Base-by-base conservation (phyloP, 148 eudicot species). In the Camellia granthamiana region DNA sequence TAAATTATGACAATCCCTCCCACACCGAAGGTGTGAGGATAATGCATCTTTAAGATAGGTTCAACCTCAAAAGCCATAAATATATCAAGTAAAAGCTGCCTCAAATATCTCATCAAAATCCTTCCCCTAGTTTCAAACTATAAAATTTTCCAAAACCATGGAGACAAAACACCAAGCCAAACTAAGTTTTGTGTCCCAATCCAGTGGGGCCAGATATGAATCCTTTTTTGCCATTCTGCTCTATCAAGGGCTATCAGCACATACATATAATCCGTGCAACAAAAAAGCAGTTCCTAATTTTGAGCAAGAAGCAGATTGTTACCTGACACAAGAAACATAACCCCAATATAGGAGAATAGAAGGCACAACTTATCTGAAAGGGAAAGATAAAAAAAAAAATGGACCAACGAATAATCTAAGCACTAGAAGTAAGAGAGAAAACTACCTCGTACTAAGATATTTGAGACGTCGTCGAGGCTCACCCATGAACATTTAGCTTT, bases 401-500 rank as follows among this genome's bases (percentile, higher is more conserved):
- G 38, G 38, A 60, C 21, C 13, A 16, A 65, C 52, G 42, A 59
- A 58, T 77, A 38, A 54, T 60, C 7, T 30, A 68, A 69, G 43
- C 9, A 76, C 19, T 23, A 52, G 55, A 77, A 78, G 65, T 0
- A 62, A 66, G 74, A 51, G 71, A 72, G 78, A 79, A 63, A 75
- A 43, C 67, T 86, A 96, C 99, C 99, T 92, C 87, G 87, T 61
- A 93, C 92, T 83, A 90, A 80, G 63, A 75, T 83, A 85, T 92
- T 93, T 19, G 99, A 90, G 76, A 90, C 76, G 80, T 93, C 95
- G 87, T 93, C 94, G 80, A 94, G 84, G 79, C 86, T 91, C 86
- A 96, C 90, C 93, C 93, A 89, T 12, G 98, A 93, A 85, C 97
- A 90, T 86, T 93, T 96, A 81, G 98, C 87, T 87, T 96, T 96